Evolutionary conservation across 805 yeast species (phyloP), one percentile per base, ranked within the genome.

Genomic region (Dipodascopsis uninucleata): DNA sequence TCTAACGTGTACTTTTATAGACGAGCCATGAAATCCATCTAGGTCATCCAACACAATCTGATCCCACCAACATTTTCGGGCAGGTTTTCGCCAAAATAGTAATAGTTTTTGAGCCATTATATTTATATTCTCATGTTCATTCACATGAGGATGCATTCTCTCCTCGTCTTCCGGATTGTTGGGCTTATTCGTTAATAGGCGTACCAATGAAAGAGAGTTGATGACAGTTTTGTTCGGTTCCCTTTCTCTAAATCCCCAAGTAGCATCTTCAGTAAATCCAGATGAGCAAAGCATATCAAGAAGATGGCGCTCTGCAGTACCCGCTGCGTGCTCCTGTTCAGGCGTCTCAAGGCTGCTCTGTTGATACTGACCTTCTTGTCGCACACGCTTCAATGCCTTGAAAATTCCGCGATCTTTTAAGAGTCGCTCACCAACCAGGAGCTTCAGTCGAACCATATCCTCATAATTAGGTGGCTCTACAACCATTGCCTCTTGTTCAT

Each of bases 61-160:
- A 35, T 77, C 79, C 98, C 98, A 93, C 98, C 98, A 93, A 68
- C 98, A 93, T 62, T 93, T 93, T 61, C 97, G 76, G 1, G 98
- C 98, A 1, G 98, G 98, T 62, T 93, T 93, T 52, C 95, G 76
- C 97, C 98, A 93, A 61, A 93, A 93, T 41, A 93, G 68, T 28
- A 93, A 71, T 40, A 93, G 72, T 64, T 93, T 93, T 38, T 69
- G 72, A 3, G 71, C 59, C 24, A 69, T 65, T 9, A 64, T 56
- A 25, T 50, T 50, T 3, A 47, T 17, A 21, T 31, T 22, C 21
- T n/a, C 26, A 10, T 28, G 21, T n/a, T 28, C 22, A 9, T 45
- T 12, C 10, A 20, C 38, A 9, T 22, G 38, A 5, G 31, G 37
- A 34, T n/a, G n/a, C n/a, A n/a, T n/a, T n/a, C n/a, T n/a, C n/a